Evolutionary conservation across 2,329 filamentous ascomycete species (phyloP), one percentile per base, ranked within the genome.

Genomic region (Aspergillus nomiae): DNA sequence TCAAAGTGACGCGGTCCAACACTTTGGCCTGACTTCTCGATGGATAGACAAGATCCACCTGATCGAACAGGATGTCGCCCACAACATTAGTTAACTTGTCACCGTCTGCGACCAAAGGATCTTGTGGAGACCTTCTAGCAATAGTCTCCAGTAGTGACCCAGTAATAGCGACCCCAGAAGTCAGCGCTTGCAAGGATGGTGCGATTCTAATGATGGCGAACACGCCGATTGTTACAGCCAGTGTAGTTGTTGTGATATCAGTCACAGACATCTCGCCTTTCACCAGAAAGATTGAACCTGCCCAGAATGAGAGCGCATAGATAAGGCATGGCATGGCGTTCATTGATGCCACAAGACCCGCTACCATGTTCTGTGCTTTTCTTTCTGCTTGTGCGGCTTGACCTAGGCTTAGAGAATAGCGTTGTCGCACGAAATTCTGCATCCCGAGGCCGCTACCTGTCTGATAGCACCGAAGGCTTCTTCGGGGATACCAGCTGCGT

Each of bases 401-500:
- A 41, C 16, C 36, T 41, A 41, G 19, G 36, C 36, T 41, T 19
- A 41, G 36, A 41, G 36, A 41, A 19, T 41, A 41, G 9, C 36
- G 36, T 41, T 41, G 2, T 41, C 36, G 36, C 36, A 41, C 8
- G 11, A 41, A 41, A 41, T 14, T 65, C 30, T 69, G 67, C 0
- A 71, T 69, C 63, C 82, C 81, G 66, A 85, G 1, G 81, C 81
- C 57, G 79, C 77, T 7, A 86, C 81, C 0, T 81, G 85, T 3
- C 80, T 77, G 63, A 86, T 81, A 0, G 81, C 83, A 8, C 77
- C 77, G 45, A 86, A 75, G 0, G 82, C 80, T 63, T 86, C 84
- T 70, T 85, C 81, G 1, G 83, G 83, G 3, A 85, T 71, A 59
- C 89, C 83, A 53, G 96, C 83, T 1, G 90, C 89, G 60, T 86